Evolutionary conservation across 306 rosid species (phyloP).

Genomic region (Vigna angularis): DNA sequence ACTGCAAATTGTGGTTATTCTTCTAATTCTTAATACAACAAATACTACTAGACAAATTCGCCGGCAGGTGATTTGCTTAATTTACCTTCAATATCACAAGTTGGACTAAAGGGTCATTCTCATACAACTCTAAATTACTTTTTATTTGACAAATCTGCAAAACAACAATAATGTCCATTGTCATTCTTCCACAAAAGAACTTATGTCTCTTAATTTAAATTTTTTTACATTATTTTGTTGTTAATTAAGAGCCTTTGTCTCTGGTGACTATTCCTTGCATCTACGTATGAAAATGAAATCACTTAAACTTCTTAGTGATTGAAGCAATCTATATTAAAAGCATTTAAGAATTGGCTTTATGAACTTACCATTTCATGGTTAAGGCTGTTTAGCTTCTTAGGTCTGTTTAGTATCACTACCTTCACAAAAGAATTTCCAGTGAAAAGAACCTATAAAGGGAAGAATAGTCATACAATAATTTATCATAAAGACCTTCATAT

Average conservation of each 20-base stretch:
- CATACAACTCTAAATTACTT: constrained; percentile 34
- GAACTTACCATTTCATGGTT: constrained; percentile 25
- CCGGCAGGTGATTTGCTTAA: not conserved
- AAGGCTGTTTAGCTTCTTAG: constrained; percentile 36
- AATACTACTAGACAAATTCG: not conserved
- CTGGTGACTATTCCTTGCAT: not conserved
- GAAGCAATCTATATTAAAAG: not conserved
- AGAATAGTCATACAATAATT: not conserved
- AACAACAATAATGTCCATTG: not conserved
- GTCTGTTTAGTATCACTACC: constrained; percentile 37
- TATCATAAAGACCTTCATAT: not conserved
- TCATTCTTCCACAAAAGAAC: not conserved
- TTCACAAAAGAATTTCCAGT: constrained; percentile 35
- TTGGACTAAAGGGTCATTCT: constrained; percentile 39
- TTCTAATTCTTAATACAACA: not conserved
- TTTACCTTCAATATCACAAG: constrained; percentile 44
- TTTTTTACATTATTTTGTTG: not conserved
- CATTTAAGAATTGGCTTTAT: not conserved
- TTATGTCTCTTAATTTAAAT: not conserved
- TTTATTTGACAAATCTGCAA: constrained; percentile 34
- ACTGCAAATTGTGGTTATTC: too few relatives aligned
- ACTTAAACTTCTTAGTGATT: not conserved
- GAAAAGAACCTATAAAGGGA: constrained; percentile 2
- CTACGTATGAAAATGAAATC: not conserved
- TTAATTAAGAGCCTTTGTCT: not conserved